phyloP scores from a whole-genome alignment of 371 early-diverging fungal species.

The Circinella minor region DNA sequence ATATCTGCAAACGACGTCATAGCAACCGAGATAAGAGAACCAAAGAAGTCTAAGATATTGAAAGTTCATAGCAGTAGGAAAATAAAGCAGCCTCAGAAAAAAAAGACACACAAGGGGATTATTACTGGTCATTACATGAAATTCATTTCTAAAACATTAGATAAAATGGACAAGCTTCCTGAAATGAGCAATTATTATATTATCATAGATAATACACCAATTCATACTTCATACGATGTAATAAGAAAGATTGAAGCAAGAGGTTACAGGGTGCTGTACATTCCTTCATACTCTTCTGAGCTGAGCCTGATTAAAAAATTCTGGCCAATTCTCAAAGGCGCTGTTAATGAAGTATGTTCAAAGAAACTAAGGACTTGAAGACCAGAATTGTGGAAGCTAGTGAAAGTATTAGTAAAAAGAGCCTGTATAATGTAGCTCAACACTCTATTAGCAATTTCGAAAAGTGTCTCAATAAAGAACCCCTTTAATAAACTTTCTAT shows the following conservation, averaged over 20 bases:
- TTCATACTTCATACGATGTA: slow-evolving; percentile 3
- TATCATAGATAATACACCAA: slow-evolving; percentile 18
- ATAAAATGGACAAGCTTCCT: slow-evolving; percentile 15
- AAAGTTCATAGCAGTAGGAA: slow-evolving; percentile 7
- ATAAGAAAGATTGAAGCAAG: slow-evolving; percentile 12
- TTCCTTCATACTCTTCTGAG: slow-evolving; percentile 15
- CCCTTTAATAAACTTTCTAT: neutral
- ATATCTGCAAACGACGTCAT: neutral
- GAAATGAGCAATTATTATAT: slow-evolving; percentile 16
- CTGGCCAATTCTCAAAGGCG: slow-evolving; percentile 2
- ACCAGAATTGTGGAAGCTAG: neutral
- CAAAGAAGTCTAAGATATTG: slow-evolving; percentile 3
- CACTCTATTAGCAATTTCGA: neutral
- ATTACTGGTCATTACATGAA: slow-evolving; percentile 21
- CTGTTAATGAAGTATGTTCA: neutral
- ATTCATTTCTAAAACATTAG: slow-evolving; percentile 9
- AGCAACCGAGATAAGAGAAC: slow-evolving; percentile 7
- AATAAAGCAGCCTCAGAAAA: neutral
- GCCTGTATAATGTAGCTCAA: neutral
- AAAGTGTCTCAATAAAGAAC: neutral
- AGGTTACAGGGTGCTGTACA: slow-evolving; percentile 14
- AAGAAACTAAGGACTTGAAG: slow-evolving; percentile 1
- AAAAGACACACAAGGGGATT: slow-evolving; percentile 6
- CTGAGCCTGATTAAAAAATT: slow-evolving; percentile 16
- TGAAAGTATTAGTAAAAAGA: neutral